Evolutionary conservation across 331 rosid genomes (phyloP).

Genomic region (Dryas integrifolia): DNA sequence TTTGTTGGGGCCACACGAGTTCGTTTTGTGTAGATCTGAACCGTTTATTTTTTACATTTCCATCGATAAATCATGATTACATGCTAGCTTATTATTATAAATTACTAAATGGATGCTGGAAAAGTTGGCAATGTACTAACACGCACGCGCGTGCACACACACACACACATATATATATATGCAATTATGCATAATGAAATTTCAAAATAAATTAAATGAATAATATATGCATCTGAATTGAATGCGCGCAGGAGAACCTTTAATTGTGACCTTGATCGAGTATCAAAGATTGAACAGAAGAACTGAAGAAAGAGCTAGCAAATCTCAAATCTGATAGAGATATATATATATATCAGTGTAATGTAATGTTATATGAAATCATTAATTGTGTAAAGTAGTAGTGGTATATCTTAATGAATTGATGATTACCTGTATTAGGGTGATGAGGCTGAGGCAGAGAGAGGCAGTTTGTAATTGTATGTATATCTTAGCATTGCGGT

Average conservation of each 20-base stretch:
- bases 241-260: neutral
- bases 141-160: too few relatives aligned
- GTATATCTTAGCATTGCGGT: constrained; percentile 18
- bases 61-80: too few relatives aligned
- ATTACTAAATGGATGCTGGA: neutral
- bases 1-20: too few relatives aligned
- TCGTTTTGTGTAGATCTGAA: too few relatives aligned
- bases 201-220: neutral
- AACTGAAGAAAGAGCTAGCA: neutral
- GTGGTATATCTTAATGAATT: too few relatives aligned
- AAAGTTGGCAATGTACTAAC: neutral
- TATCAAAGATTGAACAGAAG: neutral
- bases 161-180: neutral
- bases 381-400: too few relatives aligned
- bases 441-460: neutral
- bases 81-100: neutral
- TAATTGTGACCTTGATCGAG: neutral
- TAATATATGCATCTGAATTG: neutral
- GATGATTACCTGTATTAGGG: too few relatives aligned
- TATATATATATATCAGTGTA: too few relatives aligned
- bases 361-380: too few relatives aligned
- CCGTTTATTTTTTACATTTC: too few relatives aligned
- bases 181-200: neutral
- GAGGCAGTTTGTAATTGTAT: neutral
- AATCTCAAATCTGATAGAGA: neutral